Conservation (phyloP, 2,329 filamentous ascomycete genomes). For the Dactylellina drechsleri region DNA sequence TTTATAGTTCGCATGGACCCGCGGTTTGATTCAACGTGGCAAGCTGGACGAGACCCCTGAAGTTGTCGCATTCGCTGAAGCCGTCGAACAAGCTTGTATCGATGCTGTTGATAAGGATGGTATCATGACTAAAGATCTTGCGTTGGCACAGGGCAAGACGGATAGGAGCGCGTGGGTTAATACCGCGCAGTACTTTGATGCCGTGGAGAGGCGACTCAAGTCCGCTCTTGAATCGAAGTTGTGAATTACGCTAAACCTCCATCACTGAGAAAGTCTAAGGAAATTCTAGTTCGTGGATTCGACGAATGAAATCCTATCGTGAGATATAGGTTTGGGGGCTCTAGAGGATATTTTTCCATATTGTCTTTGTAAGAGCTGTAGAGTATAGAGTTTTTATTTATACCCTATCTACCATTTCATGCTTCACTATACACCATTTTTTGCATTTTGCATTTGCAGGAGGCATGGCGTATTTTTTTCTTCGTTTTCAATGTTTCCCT, state of each 20-base stretch:
- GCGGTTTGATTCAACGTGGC: slow-evolving; percentile 90
- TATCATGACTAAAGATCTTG: slow-evolving; percentile 99
- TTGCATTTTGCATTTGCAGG: slow-evolving; percentile 38
- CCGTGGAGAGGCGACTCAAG: slow-evolving; percentile 91
- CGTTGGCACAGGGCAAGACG: slow-evolving; percentile 91
- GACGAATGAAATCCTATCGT: background rate
- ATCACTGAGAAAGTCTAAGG: no score
- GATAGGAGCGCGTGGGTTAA: slow-evolving; percentile 87
- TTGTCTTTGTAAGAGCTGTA: slow-evolving; percentile 9
- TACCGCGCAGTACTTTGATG: slow-evolving; percentile 88
- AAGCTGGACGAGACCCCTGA: slow-evolving; percentile 93
- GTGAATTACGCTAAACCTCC: slow-evolving; percentile 61
- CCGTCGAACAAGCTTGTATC: slow-evolving; percentile 89
- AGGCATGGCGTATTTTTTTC: slow-evolving; percentile 13
- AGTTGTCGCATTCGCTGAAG: slow-evolving; percentile 88
- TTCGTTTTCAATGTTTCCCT: background rate
- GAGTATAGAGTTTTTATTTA: slow-evolving; percentile 25
- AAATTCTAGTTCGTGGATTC: background rate
- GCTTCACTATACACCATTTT: slow-evolving; percentile 12
- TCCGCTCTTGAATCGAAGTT: slow-evolving; percentile 79
- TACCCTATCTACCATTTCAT: slow-evolving; percentile 19
- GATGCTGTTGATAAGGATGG: slow-evolving; percentile 93
- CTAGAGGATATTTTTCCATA: background rate
- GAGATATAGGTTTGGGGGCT: no score
- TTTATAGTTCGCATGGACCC: slow-evolving; percentile 85